Conservation (phyloP, 2,329 filamentous ascomycete genomes). For the Xylariaceae sp. region DNA sequence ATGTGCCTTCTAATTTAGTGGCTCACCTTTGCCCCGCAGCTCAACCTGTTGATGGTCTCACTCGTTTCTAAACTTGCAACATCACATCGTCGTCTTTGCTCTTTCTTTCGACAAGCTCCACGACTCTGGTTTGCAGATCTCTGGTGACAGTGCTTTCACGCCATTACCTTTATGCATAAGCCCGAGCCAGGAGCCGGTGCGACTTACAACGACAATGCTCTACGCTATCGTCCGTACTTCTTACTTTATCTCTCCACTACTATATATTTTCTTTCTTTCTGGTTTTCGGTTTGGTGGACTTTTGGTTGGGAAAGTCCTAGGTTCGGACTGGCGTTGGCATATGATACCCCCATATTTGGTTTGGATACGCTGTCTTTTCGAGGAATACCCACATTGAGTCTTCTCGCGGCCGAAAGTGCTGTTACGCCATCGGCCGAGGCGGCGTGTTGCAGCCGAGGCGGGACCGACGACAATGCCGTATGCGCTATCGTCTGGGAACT, state of each 20-base stretch:
- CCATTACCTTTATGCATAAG: constrained; percentile 35
- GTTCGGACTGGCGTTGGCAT: constrained; percentile 31
- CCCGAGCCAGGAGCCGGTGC: constrained; percentile 18
- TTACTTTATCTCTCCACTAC: constrained; percentile 20
- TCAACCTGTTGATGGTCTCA: constrained; percentile 36
- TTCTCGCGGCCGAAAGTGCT: constrained; percentile 44
- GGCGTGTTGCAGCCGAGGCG: constrained; percentile 45
- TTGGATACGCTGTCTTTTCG: constrained; percentile 50
- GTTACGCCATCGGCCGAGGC: constrained; percentile 47
- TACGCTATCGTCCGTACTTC: constrained; percentile 36
- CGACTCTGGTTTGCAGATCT: constrained; percentile 21
- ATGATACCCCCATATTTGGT: constrained; percentile 55
- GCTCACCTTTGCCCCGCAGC: constrained; percentile 24
- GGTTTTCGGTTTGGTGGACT: constrained; percentile 14
- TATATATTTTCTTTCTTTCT: constrained; percentile 14
- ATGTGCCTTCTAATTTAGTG: constrained; percentile 2
- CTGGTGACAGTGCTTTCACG: constrained; percentile 39
- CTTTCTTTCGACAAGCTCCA: constrained; percentile 29
- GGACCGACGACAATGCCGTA: constrained; percentile 49
- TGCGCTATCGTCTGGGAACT: constrained; percentile 48
- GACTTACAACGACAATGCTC: constrained; percentile 37
- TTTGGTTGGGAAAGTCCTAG: constrained; percentile 13
- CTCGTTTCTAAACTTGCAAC: constrained; percentile 12
- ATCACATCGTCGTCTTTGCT: constrained; percentile 17
- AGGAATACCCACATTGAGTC: constrained; percentile 24